Base-by-base conservation (phyloP, 2,329 filamentous ascomycete species). In the Trichoderma aggressivum region DNA sequence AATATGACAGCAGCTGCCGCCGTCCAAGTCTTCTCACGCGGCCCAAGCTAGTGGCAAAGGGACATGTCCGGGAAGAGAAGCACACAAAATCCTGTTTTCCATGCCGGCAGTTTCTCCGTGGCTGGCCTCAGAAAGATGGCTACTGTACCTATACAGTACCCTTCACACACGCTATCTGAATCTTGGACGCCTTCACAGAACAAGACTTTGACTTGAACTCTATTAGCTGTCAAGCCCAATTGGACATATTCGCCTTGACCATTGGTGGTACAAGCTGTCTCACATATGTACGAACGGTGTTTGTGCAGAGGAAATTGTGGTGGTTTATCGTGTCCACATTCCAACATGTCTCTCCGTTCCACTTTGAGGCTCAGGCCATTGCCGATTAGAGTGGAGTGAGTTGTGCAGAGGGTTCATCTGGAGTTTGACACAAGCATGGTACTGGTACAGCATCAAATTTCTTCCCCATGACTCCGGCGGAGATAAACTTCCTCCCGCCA, bases 191-290 rank as follows among this genome's bases (percentile, higher is more conserved):
- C 39, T 28, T 50, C 53, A 14, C 16, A n/a, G 28, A 18, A 11
- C 30, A 64, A 71, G 62, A 61, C 55, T 7, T 50, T 71, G 70
- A 67, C 63, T 71, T 62, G 70, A 67, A 60, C 62, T 67, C 30
- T 62, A 62, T 62, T 53, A 62, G 67, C 58, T 62, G 30, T 60
- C 39, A 28, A 60, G 32, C 65, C 50, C 34, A 60, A 55, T 16
- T 62, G 39, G 66, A 30, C 32, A n/a, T 32, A 28, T 30, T 72
- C 43, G 43, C 26, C 34, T 34, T 36, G 47, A 55, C 16, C 26
- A 43, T 74, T 71, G 74, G 73, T 74, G 75, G 5, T 28, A 3
- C 75, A 24, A 28, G 50, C 11, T 80, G 79, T 80, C 77, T 80
- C 75, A 79, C 72, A 36, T 32, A 14, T 10, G 28, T 73, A 59